phyloP scores from a whole-genome alignment of 257 asterid genomes.

The Nicotiana tabacum region DNA sequence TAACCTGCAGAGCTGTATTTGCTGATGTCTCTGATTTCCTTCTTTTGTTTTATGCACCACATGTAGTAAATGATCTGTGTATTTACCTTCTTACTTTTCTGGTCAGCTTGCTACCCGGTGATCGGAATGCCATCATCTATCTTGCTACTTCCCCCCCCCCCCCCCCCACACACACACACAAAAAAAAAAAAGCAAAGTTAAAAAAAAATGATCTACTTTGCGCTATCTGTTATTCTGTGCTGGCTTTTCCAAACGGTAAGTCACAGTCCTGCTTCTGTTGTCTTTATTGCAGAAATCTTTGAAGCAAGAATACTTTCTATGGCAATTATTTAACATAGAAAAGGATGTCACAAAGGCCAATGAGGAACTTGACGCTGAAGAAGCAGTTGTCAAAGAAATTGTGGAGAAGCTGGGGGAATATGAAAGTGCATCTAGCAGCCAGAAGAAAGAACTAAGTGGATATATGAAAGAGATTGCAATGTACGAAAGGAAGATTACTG shows the following conservation, averaged over 20 bases:
- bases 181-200: no score
- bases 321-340: slow-evolving; percentile 84
- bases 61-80: not conserved
- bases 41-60: not conserved
- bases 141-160: no score
- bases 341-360: slow-evolving; percentile 69
- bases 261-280: not conserved
- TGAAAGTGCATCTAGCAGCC: slow-evolving; percentile 61
- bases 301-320: slow-evolving; percentile 83
- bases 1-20: not conserved
- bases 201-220: not conserved
- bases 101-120: not conserved
- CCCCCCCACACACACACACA: no score
- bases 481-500: slow-evolving; percentile 67
- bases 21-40: not conserved
- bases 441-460: slow-evolving; percentile 73
- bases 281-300: slow-evolving; percentile 61
- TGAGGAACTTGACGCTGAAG: slow-evolving; percentile 78
- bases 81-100: not conserved
- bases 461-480: slow-evolving; percentile 71
- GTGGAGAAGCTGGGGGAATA: slow-evolving; percentile 69
- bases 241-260: not conserved
- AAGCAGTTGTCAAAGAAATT: slow-evolving; percentile 62
- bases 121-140: not conserved
- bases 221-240: not conserved